A percentile compares a stretch with the other conserved stretches of the same genome.
Conservation (phyloP, 129 eudicot genomes). For the Calendula officinalis region DNA sequence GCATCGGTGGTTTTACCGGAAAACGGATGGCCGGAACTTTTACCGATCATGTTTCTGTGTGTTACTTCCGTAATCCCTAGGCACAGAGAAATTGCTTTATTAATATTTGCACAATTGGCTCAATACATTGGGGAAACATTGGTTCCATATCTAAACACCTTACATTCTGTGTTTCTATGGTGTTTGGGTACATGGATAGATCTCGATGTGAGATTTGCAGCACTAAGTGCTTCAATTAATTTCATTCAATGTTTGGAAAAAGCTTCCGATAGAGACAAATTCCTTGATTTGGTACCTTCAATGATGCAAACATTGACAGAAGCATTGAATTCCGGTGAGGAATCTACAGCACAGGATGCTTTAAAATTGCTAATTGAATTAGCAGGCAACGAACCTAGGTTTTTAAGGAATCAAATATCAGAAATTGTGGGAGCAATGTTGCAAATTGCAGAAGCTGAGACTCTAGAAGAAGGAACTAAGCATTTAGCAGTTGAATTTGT, state of each 20-base stretch:
- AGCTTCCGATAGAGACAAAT: slow-evolving; percentile 66
- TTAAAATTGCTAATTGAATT: slow-evolving; percentile 79
- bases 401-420: slow-evolving; percentile 67
- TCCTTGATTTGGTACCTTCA: slow-evolving; percentile 76
- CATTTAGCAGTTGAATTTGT: slow-evolving; percentile 81
- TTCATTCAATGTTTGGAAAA: slow-evolving; percentile 80
- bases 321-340: slow-evolving; percentile 63
- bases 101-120: slow-evolving; percentile 83
- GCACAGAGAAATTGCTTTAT: slow-evolving; percentile 63
- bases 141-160: slow-evolving; percentile 53
- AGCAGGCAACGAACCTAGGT: slow-evolving; percentile 95
- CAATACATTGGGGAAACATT: slow-evolving; percentile 71
- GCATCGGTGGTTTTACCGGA: slow-evolving; percentile 66
- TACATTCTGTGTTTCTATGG: slow-evolving; percentile 62
- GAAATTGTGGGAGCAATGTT: slow-evolving; percentile 92
- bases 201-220: slow-evolving; percentile 72
- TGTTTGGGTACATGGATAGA: slow-evolving; percentile 49
- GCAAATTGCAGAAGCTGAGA: slow-evolving; percentile 85
- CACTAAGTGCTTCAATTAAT: slow-evolving; percentile 66
- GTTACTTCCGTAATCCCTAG: slow-evolving; percentile 53
- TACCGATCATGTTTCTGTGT: slow-evolving; percentile 89
- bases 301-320: slow-evolving; percentile 93
- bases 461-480: slow-evolving; percentile 74
- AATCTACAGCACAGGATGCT: slow-evolving; percentile 87
- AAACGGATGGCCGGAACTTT: slow-evolving; percentile 75